Conservation (phyloP, 306 rosid species). For the Vigna trinervia region DNA sequence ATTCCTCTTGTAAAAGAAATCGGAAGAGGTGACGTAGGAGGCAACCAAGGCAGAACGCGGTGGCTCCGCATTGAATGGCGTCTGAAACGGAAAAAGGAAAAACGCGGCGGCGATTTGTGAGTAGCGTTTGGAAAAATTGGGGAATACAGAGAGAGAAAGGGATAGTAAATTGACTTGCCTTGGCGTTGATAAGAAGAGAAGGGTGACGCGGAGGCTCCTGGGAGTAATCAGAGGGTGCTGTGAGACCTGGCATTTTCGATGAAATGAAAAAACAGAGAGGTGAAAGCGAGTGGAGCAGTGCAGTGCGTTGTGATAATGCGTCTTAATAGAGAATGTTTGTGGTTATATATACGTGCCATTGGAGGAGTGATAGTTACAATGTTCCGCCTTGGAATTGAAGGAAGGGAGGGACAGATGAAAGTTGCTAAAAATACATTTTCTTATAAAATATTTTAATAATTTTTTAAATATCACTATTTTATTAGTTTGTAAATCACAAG, state of each 20-base stretch:
- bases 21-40: slow-evolving; percentile 78
- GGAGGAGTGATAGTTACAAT: no score
- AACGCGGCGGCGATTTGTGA: background rate
- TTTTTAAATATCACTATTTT: no score
- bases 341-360: background rate
- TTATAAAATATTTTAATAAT: no score
- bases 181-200: slow-evolving; percentile 43
- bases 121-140: background rate
- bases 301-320: background rate
- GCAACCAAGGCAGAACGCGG: slow-evolving; percentile 65
- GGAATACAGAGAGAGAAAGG: background rate
- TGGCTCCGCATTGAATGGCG: slow-evolving; percentile 93
- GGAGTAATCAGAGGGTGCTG: slow-evolving; percentile 52
- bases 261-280: background rate
- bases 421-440: no score
- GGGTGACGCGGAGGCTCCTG: slow-evolving; percentile 55
- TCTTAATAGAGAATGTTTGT: background rate
- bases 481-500: no score
- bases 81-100: slow-evolving; percentile 47
- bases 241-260: slow-evolving; percentile 48
- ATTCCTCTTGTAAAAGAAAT: slow-evolving; percentile 90
- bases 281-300: background rate
- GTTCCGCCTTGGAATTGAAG: no score
- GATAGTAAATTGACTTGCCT: slow-evolving; percentile 16
- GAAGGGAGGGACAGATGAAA: no score